Conservation (phyloP, 495 filamentous ascomycete species). For the Aspergillus mulundensis region DNA sequence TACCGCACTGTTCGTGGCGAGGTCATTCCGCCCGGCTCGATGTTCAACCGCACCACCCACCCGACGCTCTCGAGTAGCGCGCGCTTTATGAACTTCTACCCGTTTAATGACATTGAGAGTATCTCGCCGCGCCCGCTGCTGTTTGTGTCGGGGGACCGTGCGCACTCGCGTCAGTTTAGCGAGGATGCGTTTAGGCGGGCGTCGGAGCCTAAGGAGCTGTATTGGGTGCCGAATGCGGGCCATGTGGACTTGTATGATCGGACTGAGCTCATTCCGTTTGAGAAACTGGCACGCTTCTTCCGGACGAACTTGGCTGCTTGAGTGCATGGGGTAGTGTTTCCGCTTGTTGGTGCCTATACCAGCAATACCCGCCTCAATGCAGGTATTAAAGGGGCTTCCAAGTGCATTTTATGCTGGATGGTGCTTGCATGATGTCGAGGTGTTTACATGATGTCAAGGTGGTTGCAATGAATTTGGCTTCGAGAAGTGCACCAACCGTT, state of each 20-base stretch:
- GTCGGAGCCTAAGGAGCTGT: conserved; percentile 25
- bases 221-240: conserved; percentile 21
- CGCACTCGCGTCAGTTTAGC: conserved; percentile 26
- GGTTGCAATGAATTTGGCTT: too few relatives aligned
- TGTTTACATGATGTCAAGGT: too few relatives aligned
- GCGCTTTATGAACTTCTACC: conserved; percentile 28
- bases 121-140: conserved; percentile 29
- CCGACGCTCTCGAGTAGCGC: conserved; percentile 20
- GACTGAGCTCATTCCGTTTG: conserved; percentile 23
- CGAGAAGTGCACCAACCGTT: too few relatives aligned
- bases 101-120: conserved; percentile 22
- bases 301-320: conserved; percentile 10
- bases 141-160: conserved; percentile 26
- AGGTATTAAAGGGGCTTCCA: too few relatives aligned
- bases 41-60: conserved; percentile 18
- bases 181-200: conserved; percentile 25
- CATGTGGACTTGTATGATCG: conserved; percentile 29
- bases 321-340: too few relatives aligned
- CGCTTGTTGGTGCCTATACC: too few relatives aligned
- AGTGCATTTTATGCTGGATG: too few relatives aligned
- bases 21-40: conserved; percentile 16
- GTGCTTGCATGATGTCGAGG: too few relatives aligned
- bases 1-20: conserved; percentile 25
- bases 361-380: too few relatives aligned
- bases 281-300: conserved; percentile 23